Conservation (phyloP, 352 stramenopile species). For the Blastocystis sp. region DNA sequence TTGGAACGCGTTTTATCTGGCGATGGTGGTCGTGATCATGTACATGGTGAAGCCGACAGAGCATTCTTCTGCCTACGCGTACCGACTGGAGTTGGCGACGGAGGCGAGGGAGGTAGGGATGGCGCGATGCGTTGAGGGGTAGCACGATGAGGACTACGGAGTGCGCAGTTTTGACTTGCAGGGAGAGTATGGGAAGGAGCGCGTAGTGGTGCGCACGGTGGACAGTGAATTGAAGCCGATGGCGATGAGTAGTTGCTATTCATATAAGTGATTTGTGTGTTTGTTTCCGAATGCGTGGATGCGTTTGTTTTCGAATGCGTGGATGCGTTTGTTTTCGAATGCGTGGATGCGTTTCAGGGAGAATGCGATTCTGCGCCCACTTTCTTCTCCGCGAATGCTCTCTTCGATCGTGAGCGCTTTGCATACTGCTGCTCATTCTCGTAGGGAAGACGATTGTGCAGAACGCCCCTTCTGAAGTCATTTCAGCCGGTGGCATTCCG, state of each 20-base stretch:
- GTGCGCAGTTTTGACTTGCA: too few species aligned
- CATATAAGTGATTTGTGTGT: not conserved
- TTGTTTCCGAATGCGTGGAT: conserved; percentile 3
- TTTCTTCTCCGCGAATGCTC: too few species aligned
- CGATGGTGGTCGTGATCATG: too few species aligned
- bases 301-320: conserved; percentile 4
- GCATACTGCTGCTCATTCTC: not conserved
- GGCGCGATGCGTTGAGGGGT: too few species aligned
- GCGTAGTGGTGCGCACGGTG: not conserved
- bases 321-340: not conserved
- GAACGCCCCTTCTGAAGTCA: not conserved
- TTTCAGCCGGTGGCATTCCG: not conserved
- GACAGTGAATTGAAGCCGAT: conserved; percentile 7
- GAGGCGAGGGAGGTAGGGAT: too few species aligned
- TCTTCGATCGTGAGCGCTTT: not conserved
- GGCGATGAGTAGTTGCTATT: not conserved
- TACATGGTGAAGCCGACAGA: too few species aligned
- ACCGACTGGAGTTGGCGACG: too few species aligned
- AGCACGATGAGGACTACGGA: too few species aligned
- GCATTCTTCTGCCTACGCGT: too few species aligned
- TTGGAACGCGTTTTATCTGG: too few species aligned
- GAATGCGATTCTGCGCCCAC: too few species aligned
- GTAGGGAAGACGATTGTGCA: not conserved
- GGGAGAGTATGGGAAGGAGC: not conserved
- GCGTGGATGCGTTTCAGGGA: not conserved